Conservation (phyloP, 805 yeast species). For the Zygotorulaspora chibaensis region DNA sequence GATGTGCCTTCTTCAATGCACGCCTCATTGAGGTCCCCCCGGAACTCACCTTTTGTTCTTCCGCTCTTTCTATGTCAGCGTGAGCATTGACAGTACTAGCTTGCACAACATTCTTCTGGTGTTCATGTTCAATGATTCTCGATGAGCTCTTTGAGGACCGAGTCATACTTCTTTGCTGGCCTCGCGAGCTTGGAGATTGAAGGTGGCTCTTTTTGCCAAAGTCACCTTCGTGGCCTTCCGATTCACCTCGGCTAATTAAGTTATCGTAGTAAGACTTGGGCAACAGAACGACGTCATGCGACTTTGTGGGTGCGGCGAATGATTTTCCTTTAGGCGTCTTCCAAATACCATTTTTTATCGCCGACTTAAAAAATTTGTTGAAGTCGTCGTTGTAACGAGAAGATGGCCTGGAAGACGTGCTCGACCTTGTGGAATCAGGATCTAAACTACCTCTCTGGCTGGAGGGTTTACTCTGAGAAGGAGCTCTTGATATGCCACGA, state of each 20-base stretch:
- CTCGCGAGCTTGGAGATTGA: too few species aligned
- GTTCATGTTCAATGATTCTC: not conserved
- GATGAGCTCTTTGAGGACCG: too few species aligned
- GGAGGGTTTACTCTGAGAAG: not conserved
- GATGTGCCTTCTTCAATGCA: not conserved
- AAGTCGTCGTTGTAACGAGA: not conserved
- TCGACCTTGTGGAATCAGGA: too few species aligned
- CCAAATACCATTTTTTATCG: constrained; percentile 46
- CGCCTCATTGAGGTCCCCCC: not conserved
- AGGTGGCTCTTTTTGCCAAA: too few species aligned
- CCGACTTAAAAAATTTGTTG: not conserved
- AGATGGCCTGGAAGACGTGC: not conserved
- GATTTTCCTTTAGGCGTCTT: not conserved
- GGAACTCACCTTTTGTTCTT: not conserved
- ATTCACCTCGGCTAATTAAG: constrained; percentile 25
- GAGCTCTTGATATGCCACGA: too few species aligned
- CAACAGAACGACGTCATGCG: constrained; percentile 53
- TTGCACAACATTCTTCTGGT: not conserved
- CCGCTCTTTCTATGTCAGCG: too few species aligned
- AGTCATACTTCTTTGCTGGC: too few species aligned
- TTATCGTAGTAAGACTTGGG: constrained; percentile 63
- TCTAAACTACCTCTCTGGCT: not conserved
- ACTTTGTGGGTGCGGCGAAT: constrained; percentile 3
- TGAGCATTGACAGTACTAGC: too few species aligned
- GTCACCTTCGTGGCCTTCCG: too few species aligned